phyloP scores from a whole-genome alignment of 305 asterid species.

The Fraxinus latifolia region DNA sequence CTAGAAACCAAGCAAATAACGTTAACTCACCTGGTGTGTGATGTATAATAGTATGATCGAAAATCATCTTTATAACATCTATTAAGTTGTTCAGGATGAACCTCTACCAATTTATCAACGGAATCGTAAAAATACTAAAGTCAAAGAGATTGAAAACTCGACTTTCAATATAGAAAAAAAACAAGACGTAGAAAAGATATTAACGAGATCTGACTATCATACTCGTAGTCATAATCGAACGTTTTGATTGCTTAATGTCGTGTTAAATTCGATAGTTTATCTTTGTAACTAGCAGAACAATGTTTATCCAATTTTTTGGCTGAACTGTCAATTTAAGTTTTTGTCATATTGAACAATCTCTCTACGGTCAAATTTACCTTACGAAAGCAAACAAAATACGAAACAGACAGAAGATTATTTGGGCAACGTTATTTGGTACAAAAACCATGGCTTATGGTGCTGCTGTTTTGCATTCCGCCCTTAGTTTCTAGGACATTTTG shows the following conservation, averaged over 20 bases:
- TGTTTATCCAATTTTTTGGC: neutral
- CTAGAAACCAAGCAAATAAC: neutral
- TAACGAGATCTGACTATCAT: neutral
- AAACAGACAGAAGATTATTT: neutral
- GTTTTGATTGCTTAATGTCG: neutral
- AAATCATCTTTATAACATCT: neutral
- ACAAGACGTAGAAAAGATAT: neutral
- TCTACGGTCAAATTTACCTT: neutral
- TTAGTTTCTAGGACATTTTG: neutral
- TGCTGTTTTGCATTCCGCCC: neutral
- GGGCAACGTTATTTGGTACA: neutral
- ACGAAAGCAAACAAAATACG: neutral
- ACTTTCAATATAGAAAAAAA: neutral
- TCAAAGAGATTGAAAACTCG: neutral
- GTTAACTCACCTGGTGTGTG: neutral
- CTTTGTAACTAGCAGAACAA: neutral
- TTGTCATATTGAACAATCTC: neutral
- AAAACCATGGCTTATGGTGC: neutral
- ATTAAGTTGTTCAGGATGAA: neutral
- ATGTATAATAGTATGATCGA: neutral
- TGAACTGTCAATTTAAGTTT: neutral
- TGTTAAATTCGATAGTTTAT: neutral
- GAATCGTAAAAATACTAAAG: neutral
- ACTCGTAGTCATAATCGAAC: neutral
- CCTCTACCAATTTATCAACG: neutral